phyloP scores from a whole-genome alignment of 495 filamentous ascomycete species.

The Tuber magnatum region DNA sequence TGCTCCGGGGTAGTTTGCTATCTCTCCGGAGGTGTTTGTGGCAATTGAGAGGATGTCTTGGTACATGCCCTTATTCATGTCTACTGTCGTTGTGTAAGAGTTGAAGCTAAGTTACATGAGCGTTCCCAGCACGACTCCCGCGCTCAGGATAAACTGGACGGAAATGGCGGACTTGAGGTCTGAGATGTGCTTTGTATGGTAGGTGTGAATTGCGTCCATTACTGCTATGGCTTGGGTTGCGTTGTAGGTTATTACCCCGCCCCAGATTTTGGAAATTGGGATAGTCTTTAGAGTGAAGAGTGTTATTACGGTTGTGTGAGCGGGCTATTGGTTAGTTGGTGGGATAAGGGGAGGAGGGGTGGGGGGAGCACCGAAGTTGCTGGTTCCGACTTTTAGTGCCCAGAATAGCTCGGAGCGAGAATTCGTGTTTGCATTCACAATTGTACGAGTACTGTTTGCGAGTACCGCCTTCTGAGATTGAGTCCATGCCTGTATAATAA shows the following conservation, averaged over 20 bases:
- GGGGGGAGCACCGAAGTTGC: slow-evolving; percentile 47
- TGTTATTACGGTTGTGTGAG: slow-evolving; percentile 53
- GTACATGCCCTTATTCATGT: slow-evolving; percentile 12
- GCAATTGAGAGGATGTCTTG: slow-evolving; percentile 28
- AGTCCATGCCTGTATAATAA: background rate
- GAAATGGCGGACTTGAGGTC: slow-evolving; percentile 18
- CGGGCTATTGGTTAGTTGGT: background rate
- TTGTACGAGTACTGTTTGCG: slow-evolving; percentile 46
- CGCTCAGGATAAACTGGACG: slow-evolving; percentile 12
- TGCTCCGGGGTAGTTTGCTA: slow-evolving; percentile 24
- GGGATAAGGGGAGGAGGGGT: background rate
- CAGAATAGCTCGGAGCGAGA: slow-evolving; percentile 50
- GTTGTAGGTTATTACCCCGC: slow-evolving; percentile 42
- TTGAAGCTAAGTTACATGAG: slow-evolving; percentile 23
- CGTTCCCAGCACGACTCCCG: slow-evolving; percentile 19
- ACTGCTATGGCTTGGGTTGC: slow-evolving; percentile 44
- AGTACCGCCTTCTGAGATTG: slow-evolving; percentile 45
- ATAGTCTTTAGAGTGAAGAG: slow-evolving; percentile 45
- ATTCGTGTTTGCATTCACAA: slow-evolving; percentile 46
- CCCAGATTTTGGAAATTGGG: slow-evolving; percentile 43
- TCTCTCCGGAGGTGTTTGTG: slow-evolving; percentile 16
- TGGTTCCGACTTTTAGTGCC: slow-evolving; percentile 52
- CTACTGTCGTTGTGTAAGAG: slow-evolving; percentile 14
- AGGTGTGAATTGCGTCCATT: slow-evolving; percentile 34
- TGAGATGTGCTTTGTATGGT: slow-evolving; percentile 17